Evolutionary conservation across 169 alveolate species (phyloP), one percentile per base, ranked within the genome.

Genomic region (Cryptosporidium canis): DNA sequence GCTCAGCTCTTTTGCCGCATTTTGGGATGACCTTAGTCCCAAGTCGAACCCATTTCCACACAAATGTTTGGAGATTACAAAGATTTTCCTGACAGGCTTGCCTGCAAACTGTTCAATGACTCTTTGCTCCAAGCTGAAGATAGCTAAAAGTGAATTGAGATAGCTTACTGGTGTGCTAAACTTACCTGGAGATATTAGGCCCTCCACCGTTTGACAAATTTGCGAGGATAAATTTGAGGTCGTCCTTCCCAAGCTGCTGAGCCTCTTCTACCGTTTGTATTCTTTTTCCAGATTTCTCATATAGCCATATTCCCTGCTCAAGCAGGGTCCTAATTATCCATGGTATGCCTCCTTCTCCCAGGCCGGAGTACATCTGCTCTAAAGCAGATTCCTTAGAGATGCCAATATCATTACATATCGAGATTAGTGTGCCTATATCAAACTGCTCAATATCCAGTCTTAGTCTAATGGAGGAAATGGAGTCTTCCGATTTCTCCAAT

Each of bases 11-110:
- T 56, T 39, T 9, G 27, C 43, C 3, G 58, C 68, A 9, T 21
- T 24, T 18, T 39, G 18, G 14, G 87, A 14, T 24, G 71, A 56
- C 21, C 37, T 58, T 27, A 77, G 72, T 1, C 77, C 87, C 18
- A 77, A 58, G 21, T 77, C 87, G 12, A 77, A 56, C 24, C 87
- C 87, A 77, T 48, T 58, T 61, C 87, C 87, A 61, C 87, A 77
- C 1, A 77, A 66, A 77, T 77, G 87, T 41, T 77, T 77, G 35
- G 87, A 55, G 24, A 77, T 11, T 33, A 77, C 33, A 61, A 77
- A 77, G 3, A 77, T 37, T 14, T 77, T 51, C 3, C 41, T 39
- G 12, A 77, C 18, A 1, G 71, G 65, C 8, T 35, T 55, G 1
- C 31, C 29, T 55, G 61, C 63, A 41, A 77, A 58, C 18, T 77